Conservation (phyloP, 2,329 filamentous ascomycete species). For the Colletotrichum sp. region DNA sequence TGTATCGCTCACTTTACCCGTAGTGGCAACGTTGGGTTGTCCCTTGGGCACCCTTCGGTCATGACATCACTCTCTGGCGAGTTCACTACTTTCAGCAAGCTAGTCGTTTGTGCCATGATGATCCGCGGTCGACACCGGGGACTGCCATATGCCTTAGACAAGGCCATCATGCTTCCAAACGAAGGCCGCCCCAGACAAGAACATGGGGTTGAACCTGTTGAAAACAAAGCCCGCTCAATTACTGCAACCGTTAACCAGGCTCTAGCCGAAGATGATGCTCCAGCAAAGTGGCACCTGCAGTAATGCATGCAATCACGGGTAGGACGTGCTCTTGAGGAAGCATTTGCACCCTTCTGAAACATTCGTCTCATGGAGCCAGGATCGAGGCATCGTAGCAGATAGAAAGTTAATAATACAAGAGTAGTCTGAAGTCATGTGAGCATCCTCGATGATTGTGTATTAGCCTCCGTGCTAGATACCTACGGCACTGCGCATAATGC, state of each 20-base stretch:
- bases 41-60: constrained; percentile 35
- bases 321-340: not conserved
- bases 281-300: not conserved
- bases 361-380: not conserved
- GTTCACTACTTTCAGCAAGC: constrained; percentile 37
- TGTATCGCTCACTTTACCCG: not conserved
- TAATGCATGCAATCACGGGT: not conserved
- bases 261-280: not conserved
- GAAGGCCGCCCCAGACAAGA: not conserved
- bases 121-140: constrained; percentile 40
- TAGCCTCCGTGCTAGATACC: not conserved
- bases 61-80: constrained; percentile 32
- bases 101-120: constrained; percentile 43
- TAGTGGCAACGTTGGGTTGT: constrained; percentile 41
- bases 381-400: not conserved
- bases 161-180: constrained; percentile 30
- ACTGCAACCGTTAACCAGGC: not conserved
- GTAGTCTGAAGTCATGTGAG: not conserved
- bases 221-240: fast-evolving
- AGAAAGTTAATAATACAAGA: not conserved
- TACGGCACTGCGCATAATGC: not conserved
- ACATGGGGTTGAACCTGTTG: not conserved
- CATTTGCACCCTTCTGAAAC: not conserved
- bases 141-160: constrained; percentile 37
- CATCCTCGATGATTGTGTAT: not conserved